Percentiles rank a stretch among this genome's conserved stretches.
phyloP scores from a whole-genome alignment of 371 early-diverging fungal genomes.

The Apophysomyces elegans region DNA sequence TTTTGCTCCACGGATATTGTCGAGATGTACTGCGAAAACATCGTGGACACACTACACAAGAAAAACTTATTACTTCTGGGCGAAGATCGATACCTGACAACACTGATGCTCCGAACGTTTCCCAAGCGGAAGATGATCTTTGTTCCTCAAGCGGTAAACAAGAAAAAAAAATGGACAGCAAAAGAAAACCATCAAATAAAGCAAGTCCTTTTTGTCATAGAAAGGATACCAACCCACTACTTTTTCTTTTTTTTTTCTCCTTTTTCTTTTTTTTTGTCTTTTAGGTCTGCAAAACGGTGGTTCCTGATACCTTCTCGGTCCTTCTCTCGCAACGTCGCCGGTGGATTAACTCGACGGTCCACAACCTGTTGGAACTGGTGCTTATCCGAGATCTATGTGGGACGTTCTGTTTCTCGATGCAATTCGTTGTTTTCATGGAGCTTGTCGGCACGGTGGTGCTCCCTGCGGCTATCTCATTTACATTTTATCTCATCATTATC shows the following conservation, averaged over 20 bases:
- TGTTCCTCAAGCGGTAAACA: constrained; percentile 81
- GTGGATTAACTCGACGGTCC: constrained; percentile 98
- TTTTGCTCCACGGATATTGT: constrained; percentile 87
- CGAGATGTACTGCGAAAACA: constrained; percentile 87
- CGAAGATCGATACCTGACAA: constrained; percentile 95
- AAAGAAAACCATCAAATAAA: constrained; percentile 5
- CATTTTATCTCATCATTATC: constrained; percentile 73
- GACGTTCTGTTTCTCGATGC: constrained; percentile 96
- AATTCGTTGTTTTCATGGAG: constrained; percentile 93
- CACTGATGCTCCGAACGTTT: constrained; percentile 92
- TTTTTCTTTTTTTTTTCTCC: background rate
- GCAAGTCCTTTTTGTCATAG: background rate
- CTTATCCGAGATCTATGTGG: constrained; percentile 93
- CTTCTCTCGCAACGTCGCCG: constrained; percentile 92
- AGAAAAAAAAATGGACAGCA: background rate
- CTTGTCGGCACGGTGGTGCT: constrained; percentile 92
- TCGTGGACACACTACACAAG: constrained; percentile 93
- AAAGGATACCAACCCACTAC: background rate
- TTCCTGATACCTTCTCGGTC: constrained; percentile 88
- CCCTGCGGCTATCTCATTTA: constrained; percentile 90
- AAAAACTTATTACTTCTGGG: constrained; percentile 95
- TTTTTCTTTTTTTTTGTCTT: background rate
- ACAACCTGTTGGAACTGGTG: constrained; percentile 91
- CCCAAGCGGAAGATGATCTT: constrained; percentile 93
- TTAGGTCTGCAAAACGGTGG: constrained; percentile 89